A percentile compares a stretch with the other conserved stretches of the same genome.
Evolutionary conservation across 371 early-diverging fungal species (phyloP).

Genomic region (Mucor piriformis): DNA sequence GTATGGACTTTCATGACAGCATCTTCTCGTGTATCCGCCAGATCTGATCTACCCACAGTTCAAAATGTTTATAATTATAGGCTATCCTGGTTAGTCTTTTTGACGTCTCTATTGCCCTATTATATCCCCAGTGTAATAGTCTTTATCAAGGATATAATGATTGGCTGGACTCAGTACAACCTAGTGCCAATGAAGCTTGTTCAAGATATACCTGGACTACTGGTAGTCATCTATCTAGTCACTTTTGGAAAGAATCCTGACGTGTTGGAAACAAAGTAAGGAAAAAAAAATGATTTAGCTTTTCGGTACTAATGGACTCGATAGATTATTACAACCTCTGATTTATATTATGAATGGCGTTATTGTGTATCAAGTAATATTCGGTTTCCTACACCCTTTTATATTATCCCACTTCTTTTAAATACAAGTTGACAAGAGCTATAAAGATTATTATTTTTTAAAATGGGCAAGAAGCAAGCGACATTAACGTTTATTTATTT

Average conservation of each 20-base stretch:
- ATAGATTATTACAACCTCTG: conserved; percentile 4
- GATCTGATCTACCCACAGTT: conserved; percentile 12
- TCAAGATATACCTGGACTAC: conserved; percentile 8
- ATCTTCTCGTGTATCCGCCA: conserved; percentile 1
- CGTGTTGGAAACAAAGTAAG: conserved; percentile 7
- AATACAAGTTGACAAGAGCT: background rate
- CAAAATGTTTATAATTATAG: conserved; percentile 46
- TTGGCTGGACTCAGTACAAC: conserved; percentile 41
- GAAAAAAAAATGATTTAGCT: background rate
- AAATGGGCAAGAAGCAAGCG: conserved; percentile 16
- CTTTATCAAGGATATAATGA: conserved; percentile 47
- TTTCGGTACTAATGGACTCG: background rate
- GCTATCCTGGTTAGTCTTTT: conserved; percentile 51
- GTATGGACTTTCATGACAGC: conserved; percentile 12
- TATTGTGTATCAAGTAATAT: conserved; percentile 17
- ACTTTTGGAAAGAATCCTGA: conserved; percentile 6
- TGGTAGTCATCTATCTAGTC: conserved; percentile 2
- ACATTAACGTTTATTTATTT: conserved; percentile 1
- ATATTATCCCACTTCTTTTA: background rate
- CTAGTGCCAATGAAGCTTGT: background rate
- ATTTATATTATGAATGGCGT: conserved; percentile 7
- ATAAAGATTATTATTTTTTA: background rate
- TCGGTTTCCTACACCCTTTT: conserved; percentile 24
- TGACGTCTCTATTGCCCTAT: conserved; percentile 53
- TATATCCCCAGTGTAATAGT: conserved; percentile 48